Conservation (phyloP, 2,329 filamentous ascomycete species). For the Penicillium sp. region DNA sequence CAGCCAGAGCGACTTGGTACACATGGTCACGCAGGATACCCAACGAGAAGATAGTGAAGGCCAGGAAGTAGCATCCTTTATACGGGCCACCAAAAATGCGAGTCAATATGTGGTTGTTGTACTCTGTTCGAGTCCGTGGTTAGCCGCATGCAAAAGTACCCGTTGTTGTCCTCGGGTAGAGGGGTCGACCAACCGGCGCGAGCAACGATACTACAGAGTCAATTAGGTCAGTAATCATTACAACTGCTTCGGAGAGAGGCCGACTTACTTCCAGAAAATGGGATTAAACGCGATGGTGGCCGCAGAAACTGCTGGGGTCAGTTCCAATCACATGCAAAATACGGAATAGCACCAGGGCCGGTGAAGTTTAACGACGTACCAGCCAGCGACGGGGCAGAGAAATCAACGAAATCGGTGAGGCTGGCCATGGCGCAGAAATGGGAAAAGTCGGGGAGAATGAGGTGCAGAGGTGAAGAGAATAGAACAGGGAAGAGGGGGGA, state of each 20-base stretch:
- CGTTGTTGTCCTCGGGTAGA: constrained; percentile 10
- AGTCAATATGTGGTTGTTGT: constrained; percentile 84
- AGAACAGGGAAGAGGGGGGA: constrained; percentile 2
- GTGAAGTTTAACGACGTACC: constrained; percentile 51
- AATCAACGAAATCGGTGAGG: constrained; percentile 54
- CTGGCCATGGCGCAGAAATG: constrained; percentile 30
- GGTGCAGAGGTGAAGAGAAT: constrained; percentile 1
- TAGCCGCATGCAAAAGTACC: constrained; percentile 9
- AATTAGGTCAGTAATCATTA: constrained; percentile 10
- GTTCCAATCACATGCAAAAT: constrained; percentile 31
- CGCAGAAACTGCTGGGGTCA: constrained; percentile 64
- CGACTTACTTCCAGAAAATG: constrained; percentile 96
- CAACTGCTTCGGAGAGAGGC: not conserved
- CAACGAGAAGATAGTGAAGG: constrained; percentile 83
- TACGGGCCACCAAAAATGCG: constrained; percentile 78
- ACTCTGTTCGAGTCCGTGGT: constrained; percentile 60
- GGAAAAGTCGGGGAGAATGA: not conserved
- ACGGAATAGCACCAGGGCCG: constrained; percentile 10
- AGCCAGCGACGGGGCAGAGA: constrained; percentile 64
- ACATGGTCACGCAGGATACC: constrained; percentile 85
- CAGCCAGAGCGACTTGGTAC: constrained; percentile 78
- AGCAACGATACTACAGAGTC: constrained; percentile 66
- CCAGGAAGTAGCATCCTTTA: constrained; percentile 84
- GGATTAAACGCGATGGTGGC: constrained; percentile 89
- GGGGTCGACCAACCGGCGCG: constrained; percentile 63